Conservation (phyloP, 148 eudicot genomes). For the Polygonum maritimum region DNA sequence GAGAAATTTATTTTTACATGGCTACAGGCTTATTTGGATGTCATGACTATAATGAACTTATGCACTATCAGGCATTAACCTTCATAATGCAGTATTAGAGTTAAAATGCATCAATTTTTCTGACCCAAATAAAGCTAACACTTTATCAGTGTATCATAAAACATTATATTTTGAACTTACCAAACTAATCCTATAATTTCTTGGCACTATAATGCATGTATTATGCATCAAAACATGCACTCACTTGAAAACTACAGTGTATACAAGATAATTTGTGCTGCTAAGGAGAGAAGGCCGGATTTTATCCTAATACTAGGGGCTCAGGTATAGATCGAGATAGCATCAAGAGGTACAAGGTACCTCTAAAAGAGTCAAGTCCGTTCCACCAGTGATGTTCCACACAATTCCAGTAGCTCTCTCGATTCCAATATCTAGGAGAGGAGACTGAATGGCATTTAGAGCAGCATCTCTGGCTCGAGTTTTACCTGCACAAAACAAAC, state of each 20-base stretch:
- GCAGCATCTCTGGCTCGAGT: conserved; percentile 99
- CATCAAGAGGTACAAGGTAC: conserved; percentile 27
- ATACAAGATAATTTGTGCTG: background rate
- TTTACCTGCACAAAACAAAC: conserved; percentile 41
- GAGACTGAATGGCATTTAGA: conserved; percentile 95
- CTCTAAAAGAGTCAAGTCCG: conserved; percentile 89
- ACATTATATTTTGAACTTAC: no score
- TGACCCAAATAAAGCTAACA: background rate
- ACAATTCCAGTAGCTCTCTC: conserved; percentile 99
- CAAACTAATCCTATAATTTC: no score
- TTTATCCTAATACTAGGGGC: background rate
- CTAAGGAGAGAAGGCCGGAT: background rate
- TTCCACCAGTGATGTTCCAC: conserved; percentile 99
- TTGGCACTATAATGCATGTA: no score
- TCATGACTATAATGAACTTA: no score
- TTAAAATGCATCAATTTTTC: background rate
- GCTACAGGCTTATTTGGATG: background rate
- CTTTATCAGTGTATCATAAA: no score
- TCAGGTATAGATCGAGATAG: background rate
- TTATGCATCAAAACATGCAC: no score
- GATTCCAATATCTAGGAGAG: conserved; percentile 90
- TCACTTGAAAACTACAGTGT: background rate
- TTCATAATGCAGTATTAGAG: no score
- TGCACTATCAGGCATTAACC: no score
- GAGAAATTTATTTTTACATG: background rate